phyloP scores from a whole-genome alignment of 2,329 filamentous ascomycete species.

The Fusarium sp. region DNA sequence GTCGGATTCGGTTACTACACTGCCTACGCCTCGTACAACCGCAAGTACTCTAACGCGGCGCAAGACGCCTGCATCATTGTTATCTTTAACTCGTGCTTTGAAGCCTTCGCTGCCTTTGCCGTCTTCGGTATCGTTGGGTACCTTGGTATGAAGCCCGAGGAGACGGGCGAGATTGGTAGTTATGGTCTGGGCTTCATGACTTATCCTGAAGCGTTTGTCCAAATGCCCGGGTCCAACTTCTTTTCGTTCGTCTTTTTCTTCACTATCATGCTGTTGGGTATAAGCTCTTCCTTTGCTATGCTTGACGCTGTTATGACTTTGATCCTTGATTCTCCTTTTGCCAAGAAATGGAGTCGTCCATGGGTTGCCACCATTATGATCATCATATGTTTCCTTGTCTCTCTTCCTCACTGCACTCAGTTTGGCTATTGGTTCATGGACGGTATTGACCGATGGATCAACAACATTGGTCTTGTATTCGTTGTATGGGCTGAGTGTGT shows the following conservation, averaged over 20 bases:
- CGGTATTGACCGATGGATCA: background rate
- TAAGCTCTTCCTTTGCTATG: slow-evolving; percentile 1
- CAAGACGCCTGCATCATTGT: background rate
- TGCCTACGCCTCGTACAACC: slow-evolving; percentile 65
- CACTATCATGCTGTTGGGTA: background rate
- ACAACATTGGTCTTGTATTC: background rate
- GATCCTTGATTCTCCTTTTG: background rate
- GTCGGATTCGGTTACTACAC: slow-evolving; percentile 67
- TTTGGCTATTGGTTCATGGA: background rate
- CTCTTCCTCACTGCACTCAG: background rate
- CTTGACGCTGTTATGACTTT: background rate
- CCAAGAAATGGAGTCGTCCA: background rate
- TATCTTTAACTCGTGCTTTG: background rate
- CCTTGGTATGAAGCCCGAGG: background rate
- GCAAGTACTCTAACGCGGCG: slow-evolving; percentile 57
- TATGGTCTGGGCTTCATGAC: background rate
- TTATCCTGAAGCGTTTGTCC: background rate
- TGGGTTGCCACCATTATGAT: background rate
- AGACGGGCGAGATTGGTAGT: background rate
- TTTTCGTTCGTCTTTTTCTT: background rate
- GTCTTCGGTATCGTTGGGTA: background rate
- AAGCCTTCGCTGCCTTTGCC: background rate
- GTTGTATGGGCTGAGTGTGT: background rate
- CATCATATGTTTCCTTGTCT: background rate
- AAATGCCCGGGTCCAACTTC: background rate